Conservation (phyloP, 2,329 filamentous ascomycete genomes). For the Emmonsiellopsis sp. region DNA sequence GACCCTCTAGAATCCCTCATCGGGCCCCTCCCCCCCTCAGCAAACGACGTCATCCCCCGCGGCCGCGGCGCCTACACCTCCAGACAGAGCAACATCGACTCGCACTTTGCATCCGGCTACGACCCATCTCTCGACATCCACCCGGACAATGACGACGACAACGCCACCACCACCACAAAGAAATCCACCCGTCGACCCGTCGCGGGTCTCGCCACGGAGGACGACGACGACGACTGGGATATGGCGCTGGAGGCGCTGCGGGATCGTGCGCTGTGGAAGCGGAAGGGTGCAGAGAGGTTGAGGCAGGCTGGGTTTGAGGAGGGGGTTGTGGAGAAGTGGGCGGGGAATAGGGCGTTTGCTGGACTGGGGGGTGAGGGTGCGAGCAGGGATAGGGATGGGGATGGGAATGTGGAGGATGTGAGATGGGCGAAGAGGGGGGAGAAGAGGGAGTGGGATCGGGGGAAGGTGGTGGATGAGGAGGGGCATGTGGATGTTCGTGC, state of each 20-base stretch:
- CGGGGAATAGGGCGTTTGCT: slow-evolving; percentile 51
- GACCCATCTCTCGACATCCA: slow-evolving; percentile 42
- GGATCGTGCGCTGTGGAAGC: slow-evolving; percentile 70
- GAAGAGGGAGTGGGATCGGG: slow-evolving; percentile 57
- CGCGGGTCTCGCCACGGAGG: slow-evolving; percentile 36
- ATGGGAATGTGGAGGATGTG: slow-evolving; percentile 59
- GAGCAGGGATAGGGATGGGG: slow-evolving; percentile 18
- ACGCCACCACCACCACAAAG: slow-evolving; percentile 47
- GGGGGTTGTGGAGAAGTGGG: slow-evolving; percentile 63
- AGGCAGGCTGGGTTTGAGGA: slow-evolving; percentile 71
- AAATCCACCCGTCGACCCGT: slow-evolving; percentile 32
- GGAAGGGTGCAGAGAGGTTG: slow-evolving; percentile 66
- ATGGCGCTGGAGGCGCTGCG: slow-evolving; percentile 67
- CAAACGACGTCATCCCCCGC: slow-evolving; percentile 43
- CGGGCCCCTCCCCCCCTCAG: slow-evolving; percentile 55
- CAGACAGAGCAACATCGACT: slow-evolving; percentile 61
- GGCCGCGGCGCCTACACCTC: slow-evolving; percentile 59
- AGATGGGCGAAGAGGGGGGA: slow-evolving; percentile 65
- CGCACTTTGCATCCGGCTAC: slow-evolving; percentile 63
- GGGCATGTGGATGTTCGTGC: slow-evolving; percentile 44
- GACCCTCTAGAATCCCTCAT: slow-evolving; percentile 45
- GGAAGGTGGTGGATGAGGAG: slow-evolving; percentile 50
- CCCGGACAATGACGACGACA: slow-evolving; percentile 38
- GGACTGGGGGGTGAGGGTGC: slow-evolving; percentile 18
- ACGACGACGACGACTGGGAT: slow-evolving; percentile 66